Conservation (phyloP, 495 filamentous ascomycete genomes). For the Penicillium canariense region DNA sequence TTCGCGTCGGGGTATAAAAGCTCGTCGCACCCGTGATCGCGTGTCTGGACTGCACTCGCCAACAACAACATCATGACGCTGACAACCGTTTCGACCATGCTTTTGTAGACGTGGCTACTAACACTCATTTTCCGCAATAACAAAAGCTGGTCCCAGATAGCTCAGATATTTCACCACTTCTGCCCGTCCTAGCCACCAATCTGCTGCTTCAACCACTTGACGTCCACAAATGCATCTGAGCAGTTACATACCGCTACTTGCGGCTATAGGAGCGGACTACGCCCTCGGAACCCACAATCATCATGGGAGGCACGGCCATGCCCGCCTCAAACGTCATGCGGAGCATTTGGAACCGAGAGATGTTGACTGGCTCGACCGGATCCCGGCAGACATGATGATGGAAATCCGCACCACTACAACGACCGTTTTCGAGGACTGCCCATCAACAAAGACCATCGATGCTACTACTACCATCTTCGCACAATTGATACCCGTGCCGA, state of each 20-base stretch:
- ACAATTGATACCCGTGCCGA: background rate
- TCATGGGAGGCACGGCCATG: slow-evolving; percentile 17
- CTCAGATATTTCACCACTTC: background rate
- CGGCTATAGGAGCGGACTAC: slow-evolving; percentile 19
- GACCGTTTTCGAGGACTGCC: slow-evolving; percentile 24
- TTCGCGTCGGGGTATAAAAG: slow-evolving; percentile 17
- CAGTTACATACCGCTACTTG: slow-evolving; percentile 19
- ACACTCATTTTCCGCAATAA: too few relatives aligned
- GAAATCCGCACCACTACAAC: slow-evolving; percentile 29
- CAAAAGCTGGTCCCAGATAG: too few relatives aligned
- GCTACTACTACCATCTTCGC: slow-evolving; percentile 15
- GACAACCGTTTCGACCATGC: slow-evolving; percentile 7
- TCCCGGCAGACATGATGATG: slow-evolving; percentile 16
- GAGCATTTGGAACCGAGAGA: slow-evolving; percentile 7
- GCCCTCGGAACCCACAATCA: slow-evolving; percentile 24
- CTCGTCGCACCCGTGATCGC: slow-evolving; percentile 11
- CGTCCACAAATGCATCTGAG: slow-evolving; percentile 30
- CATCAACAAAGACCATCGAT: slow-evolving; percentile 11
- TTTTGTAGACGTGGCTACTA: slow-evolving; percentile 3
- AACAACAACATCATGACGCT: slow-evolving; percentile 4
- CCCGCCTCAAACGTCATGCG: slow-evolving; percentile 9
- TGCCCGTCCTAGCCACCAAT: background rate
- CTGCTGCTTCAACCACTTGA: background rate
- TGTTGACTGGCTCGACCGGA: slow-evolving; percentile 8
- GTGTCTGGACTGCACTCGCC: background rate